Evolutionary conservation across 495 filamentous ascomycete species (phyloP).

Genomic region (Penicillium canescens): DNA sequence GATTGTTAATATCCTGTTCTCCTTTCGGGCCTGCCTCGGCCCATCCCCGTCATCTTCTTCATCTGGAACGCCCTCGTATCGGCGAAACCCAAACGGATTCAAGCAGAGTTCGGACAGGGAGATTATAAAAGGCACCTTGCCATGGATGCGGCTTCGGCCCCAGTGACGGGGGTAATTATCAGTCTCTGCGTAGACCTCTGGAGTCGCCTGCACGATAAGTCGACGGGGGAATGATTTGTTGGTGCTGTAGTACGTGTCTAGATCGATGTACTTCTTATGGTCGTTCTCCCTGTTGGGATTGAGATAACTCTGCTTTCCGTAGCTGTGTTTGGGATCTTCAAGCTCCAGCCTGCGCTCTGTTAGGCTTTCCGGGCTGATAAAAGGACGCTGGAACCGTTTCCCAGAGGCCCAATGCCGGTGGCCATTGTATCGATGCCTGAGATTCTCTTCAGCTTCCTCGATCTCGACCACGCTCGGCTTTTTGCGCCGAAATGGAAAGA

Average conservation of each 20-base stretch:
- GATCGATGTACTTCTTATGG: constrained; percentile 11
- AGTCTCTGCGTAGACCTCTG: not conserved
- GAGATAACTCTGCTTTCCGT: constrained; percentile 8
- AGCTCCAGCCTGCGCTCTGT: constrained; percentile 11
- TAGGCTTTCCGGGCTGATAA: not conserved
- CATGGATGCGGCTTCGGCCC: constrained; percentile 6
- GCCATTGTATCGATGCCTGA: too few relatives aligned
- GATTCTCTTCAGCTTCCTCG: too few relatives aligned
- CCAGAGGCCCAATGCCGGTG: too few relatives aligned
- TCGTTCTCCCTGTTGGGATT: constrained; percentile 9
- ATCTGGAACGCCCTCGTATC: constrained; percentile 6
- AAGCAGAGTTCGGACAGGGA: constrained; percentile 9
- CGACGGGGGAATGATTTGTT: constrained; percentile 13
- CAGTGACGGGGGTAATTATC: constrained; percentile 8
- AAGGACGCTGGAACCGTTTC: too few relatives aligned
- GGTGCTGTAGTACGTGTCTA: constrained; percentile 15
- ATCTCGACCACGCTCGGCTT: too few relatives aligned
- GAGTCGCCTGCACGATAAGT: constrained; percentile 14
- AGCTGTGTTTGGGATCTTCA: not conserved
- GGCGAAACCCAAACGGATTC: constrained; percentile 9
- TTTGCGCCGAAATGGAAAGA: too few relatives aligned
- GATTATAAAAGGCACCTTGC: constrained; percentile 9
- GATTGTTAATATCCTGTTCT: not conserved
- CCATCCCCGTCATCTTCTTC: constrained; percentile 2
- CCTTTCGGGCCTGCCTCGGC: not conserved